Base-by-base conservation (phyloP, 1,284 basidiomycete genomes). In the Schizophyllum commune region DNA sequence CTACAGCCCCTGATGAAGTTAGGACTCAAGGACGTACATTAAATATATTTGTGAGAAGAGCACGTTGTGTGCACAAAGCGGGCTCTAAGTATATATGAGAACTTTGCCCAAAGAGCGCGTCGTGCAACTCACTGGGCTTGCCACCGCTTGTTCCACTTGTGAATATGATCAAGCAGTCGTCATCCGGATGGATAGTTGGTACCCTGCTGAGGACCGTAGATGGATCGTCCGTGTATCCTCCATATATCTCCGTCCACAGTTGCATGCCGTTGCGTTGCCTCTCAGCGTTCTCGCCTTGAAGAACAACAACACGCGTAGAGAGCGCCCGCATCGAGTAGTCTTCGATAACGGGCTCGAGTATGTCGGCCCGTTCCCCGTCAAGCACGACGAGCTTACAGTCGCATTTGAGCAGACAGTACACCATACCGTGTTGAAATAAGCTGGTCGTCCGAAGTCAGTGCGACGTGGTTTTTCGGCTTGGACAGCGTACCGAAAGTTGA, bases 371-470 rank as follows among this genome's bases (percentile, higher is more conserved):
- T 65, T 88, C 85, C 9, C 75, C 70, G 66, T 89, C 87, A 59
- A 84, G 68, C 34, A 89, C 71, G 32, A 84, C 72, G n/a, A 85
- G 68, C 65, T 79, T 82, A 68, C 82, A 80, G 34, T 78, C 75
- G 2, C 85, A 83, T 64, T 82, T 76, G 7, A 72, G 70, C 59
- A 89, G 70, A 70, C 86, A 89, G 67, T 84, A 79, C 20, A 85
- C 71, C 2, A 81, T 79, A 39, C 80, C 77, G 58, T 75, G 66
- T 32, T 82, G 82, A 56, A 84, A 73, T 82, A 82, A 84, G 21
- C 81, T 83, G 57, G 2, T 39, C 6, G 34, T 13, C 34, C 7
- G 7, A 39, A 6, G 13, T 39, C 34, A 39, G 34, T 13, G 7
- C 34, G n/a, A n/a, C 13, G 7, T 39, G 34, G 9, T 56, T 56